These are phyloP conservation scores for Vinca minor DNA, from an alignment of 257 asterid genomes.

Conservation along the genomic window DNA sequence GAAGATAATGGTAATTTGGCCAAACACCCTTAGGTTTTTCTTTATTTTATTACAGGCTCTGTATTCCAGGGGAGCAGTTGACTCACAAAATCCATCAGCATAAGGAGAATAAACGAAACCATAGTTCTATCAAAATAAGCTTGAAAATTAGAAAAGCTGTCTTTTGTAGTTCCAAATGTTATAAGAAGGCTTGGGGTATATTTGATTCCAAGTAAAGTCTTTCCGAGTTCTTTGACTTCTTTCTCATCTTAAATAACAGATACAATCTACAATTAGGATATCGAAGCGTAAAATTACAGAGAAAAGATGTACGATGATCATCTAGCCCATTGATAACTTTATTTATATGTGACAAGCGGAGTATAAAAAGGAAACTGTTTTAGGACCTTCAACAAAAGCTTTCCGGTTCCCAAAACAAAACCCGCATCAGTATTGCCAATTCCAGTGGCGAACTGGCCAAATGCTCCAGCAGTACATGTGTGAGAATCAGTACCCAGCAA, in stretches of 20 bases:
- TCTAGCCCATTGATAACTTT: not conserved
- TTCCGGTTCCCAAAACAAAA: conserved; percentile 86
- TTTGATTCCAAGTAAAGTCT: not conserved
- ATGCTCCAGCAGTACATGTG: conserved; percentile 97
- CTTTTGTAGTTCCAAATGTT: not conserved
- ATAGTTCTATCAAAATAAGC: not conserved
- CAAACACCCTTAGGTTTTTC: not conserved
- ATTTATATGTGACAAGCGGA: not conserved
- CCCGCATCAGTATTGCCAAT: conserved; percentile 97
- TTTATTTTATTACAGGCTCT: not conserved
- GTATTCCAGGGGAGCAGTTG: not conserved
- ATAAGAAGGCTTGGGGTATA: not conserved
- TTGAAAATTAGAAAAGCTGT: not conserved
- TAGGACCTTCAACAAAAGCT: conserved; percentile 87
- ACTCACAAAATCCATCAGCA: not conserved
- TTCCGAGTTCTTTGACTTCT: not conserved
- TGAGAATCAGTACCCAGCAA: conserved; percentile 89
- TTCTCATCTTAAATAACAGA: not conserved
- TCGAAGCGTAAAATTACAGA: not conserved
- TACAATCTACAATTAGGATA: conserved; percentile 1
- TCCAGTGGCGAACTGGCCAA: conserved; percentile 95
- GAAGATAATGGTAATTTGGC: not conserved
- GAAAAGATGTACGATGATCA: not conserved
- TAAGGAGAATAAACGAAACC: not conserved
- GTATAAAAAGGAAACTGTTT: not conserved